Evolutionary conservation across 2,329 filamentous ascomycete species (phyloP).

Genomic region (Aspergillus calidoustus): DNA sequence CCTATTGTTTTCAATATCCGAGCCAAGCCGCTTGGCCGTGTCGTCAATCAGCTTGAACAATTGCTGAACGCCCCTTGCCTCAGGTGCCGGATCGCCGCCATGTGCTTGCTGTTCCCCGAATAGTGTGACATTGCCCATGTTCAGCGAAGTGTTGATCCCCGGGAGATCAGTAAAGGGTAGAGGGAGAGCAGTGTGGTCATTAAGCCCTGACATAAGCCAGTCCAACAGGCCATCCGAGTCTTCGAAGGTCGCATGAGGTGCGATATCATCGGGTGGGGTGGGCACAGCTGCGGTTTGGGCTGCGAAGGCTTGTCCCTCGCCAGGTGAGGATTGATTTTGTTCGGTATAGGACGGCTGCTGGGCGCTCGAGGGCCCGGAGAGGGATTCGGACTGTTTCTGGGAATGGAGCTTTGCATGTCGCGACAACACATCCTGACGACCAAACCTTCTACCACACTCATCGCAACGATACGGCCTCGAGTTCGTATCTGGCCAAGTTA

Average conservation of each 20-base stretch:
- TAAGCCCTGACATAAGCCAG: conserved; percentile 24
- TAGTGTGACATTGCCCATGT: background rate
- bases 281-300: conserved; percentile 1
- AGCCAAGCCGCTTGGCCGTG: conserved; percentile 23
- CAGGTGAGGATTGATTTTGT: background rate
- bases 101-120: too few species aligned
- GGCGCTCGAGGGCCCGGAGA: background rate
- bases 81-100: conserved; percentile 6
- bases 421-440: conserved; percentile 28
- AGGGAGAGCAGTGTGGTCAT: conserved; percentile 12
- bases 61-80: conserved; percentile 22
- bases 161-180: conserved; percentile 16
- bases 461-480: conserved; percentile 27
- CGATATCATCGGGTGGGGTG: background rate
- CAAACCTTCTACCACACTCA: conserved; percentile 26
- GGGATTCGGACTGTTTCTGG: background rate
- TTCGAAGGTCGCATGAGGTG: background rate
- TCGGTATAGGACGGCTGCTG: background rate
- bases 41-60: conserved; percentile 25
- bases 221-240: conserved; percentile 20
- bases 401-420: conserved; percentile 26
- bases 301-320: background rate
- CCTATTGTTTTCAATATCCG: conserved; percentile 21
- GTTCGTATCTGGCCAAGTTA: conserved; percentile 20
- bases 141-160: background rate